These are phyloP conservation scores for Casuarina equisetifolia DNA, from an alignment of 306 rosid genomes.

Conservation along the genomic window DNA sequence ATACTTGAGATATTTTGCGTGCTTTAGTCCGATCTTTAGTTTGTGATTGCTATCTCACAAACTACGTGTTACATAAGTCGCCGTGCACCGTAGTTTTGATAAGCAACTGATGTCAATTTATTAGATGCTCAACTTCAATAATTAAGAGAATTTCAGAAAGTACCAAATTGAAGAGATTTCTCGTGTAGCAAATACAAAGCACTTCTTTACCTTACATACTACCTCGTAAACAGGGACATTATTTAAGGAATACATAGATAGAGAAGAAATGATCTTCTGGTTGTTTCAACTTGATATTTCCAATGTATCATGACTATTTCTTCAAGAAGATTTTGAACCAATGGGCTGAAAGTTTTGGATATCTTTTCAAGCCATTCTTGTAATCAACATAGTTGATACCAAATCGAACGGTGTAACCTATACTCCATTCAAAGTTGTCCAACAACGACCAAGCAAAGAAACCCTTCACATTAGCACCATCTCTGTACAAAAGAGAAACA, in stretches of 20 bases:
- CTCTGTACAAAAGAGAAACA: slow-evolving; percentile 25
- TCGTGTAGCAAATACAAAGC: not conserved
- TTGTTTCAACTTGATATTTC: no score
- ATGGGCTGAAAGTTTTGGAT: slow-evolving; percentile 56
- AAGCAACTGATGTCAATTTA: no score
- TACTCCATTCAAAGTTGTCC: slow-evolving; percentile 62
- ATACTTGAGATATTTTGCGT: no score
- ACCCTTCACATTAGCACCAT: slow-evolving; percentile 65
- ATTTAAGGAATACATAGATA: not conserved
- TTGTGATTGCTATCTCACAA: no score
- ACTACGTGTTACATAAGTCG: no score
- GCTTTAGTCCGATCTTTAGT: no score
- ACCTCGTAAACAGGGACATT: not conserved
- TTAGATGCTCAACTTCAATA: no score
- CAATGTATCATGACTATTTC: not conserved
- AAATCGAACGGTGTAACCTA: slow-evolving; percentile 56
- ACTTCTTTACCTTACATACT: not conserved
- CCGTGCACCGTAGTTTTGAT: no score
- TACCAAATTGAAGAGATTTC: not conserved
- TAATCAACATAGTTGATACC: slow-evolving; percentile 61
- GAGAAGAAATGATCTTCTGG: not conserved
- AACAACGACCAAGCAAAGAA: slow-evolving; percentile 72
- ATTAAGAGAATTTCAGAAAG: not conserved
- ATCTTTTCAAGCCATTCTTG: slow-evolving; percentile 48
- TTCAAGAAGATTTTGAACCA: slow-evolving; percentile 63